Conservation (phyloP, 768 basidiomycete genomes). For the Candolleomyces efflorescens region DNA sequence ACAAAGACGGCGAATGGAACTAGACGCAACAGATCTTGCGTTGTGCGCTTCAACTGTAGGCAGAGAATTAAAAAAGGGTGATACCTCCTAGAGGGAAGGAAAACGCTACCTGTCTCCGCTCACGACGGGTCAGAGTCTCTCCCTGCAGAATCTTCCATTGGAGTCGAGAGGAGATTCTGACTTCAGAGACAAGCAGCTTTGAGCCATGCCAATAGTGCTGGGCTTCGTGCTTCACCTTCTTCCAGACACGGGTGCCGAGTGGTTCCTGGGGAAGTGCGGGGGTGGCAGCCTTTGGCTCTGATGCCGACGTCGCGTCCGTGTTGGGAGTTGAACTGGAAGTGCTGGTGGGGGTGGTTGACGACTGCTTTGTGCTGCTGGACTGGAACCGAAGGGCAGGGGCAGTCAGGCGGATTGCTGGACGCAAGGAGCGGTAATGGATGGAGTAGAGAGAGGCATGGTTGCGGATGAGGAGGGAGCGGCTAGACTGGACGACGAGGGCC, state of each 20-base stretch:
- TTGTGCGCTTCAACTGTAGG: conserved; percentile 82
- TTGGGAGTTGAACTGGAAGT: conserved; percentile 16
- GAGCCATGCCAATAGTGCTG: conserved; percentile 97
- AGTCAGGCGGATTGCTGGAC: conserved; percentile 20
- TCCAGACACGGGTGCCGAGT: conserved; percentile 71
- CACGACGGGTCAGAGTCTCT: conserved; percentile 85
- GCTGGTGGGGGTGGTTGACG: conserved; percentile 15
- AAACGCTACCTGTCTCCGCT: conserved; percentile 77
- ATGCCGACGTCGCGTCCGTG: conserved; percentile 19
- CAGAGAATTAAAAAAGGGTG: background rate
- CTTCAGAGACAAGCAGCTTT: conserved; percentile 91
- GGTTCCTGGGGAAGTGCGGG: conserved; percentile 42
- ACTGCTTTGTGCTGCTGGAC: conserved; percentile 29
- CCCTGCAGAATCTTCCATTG: conserved; percentile 94
- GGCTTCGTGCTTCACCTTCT: conserved; percentile 92
- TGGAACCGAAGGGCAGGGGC: conserved; percentile 15
- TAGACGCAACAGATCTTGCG: conserved; percentile 86
- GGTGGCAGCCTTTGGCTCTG: conserved; percentile 44
- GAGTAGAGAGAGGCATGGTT: background rate
- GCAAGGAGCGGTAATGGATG: conserved; percentile 20
- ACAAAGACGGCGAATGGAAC: conserved; percentile 95
- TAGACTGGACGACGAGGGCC: conserved; percentile 8
- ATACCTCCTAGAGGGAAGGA: background rate
- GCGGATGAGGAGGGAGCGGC: conserved; percentile 6
- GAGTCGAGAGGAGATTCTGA: conserved; percentile 82